Evolutionary conservation across 2,329 filamentous ascomycete genomes (phyloP).

Genomic region (Aphanoascus verrucosus): DNA sequence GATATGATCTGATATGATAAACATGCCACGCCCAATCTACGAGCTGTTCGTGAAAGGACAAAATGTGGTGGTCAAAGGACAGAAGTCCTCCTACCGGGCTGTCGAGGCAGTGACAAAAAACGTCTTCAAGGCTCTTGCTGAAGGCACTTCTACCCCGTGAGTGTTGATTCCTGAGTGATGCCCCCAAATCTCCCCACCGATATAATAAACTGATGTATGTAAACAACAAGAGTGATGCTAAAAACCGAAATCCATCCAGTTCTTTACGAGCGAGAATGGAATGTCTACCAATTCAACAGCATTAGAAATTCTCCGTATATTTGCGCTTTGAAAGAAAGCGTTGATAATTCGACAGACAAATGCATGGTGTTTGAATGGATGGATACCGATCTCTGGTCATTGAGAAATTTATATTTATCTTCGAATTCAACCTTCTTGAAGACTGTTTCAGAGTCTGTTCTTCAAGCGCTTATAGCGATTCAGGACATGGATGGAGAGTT

Average conservation of each 20-base stretch:
- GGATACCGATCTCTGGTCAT: slow-evolving; percentile 15
- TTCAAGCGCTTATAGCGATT: neutral
- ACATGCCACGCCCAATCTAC: slow-evolving; percentile 11
- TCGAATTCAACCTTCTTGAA: slow-evolving; percentile 7
- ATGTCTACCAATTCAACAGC: slow-evolving; percentile 12
- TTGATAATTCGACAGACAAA: slow-evolving; percentile 13
- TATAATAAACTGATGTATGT: neutral
- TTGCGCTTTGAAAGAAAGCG: slow-evolving; percentile 6
- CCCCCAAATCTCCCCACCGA: too few relatives aligned
- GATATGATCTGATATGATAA: neutral
- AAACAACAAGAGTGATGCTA: slow-evolving; percentile 12
- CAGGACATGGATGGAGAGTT: neutral
- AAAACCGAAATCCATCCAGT: slow-evolving; percentile 8
- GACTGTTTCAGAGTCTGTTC: slow-evolving; percentile 4
- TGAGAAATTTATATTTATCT: neutral
- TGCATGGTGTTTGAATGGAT: slow-evolving; percentile 16
- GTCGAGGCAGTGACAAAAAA: slow-evolving; percentile 7
- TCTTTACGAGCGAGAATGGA: slow-evolving; percentile 8
- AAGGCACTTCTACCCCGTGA: slow-evolving; percentile 4
- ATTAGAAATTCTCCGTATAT: slow-evolving; percentile 8
- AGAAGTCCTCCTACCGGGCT: slow-evolving; percentile 1
- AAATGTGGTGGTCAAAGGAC: slow-evolving; percentile 10
- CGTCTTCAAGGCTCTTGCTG: slow-evolving; percentile 9
- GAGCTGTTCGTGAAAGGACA: slow-evolving; percentile 11
- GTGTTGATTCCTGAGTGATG: too few relatives aligned